Percentiles rank a stretch among this genome's conserved stretches.
These are phyloP conservation scores for Chionographis japonica DNA, from an alignment of 106 monocot genomes.

Conservation along the genomic window DNA sequence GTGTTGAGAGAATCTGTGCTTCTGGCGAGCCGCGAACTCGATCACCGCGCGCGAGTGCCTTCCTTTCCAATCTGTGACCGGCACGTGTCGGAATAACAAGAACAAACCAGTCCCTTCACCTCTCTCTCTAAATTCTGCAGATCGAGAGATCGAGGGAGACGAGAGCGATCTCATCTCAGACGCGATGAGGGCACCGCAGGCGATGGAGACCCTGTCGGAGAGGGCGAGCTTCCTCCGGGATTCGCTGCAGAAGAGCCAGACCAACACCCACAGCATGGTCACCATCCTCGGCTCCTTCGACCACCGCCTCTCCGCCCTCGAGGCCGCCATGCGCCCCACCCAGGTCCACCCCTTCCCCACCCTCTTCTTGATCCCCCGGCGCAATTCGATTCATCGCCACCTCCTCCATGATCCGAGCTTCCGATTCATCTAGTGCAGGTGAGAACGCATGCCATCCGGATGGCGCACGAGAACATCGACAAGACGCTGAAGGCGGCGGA, in stretches of 20 bases:
- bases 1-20: too few species aligned
- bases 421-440: constrained; percentile 9
- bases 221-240: constrained; percentile 1
- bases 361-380: too few species aligned
- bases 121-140: too few species aligned
- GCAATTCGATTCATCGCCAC: background rate
- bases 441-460: constrained; percentile 16
- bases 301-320: constrained; percentile 39
- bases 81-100: too few species aligned
- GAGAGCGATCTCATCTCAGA: too few species aligned
- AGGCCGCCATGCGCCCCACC: constrained; percentile 41
- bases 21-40: too few species aligned
- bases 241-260: constrained; percentile 10
- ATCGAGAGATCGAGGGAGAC: too few species aligned
- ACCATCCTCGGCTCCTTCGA: constrained; percentile 41
- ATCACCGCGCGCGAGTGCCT: too few species aligned
- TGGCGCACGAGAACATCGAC: too few species aligned
- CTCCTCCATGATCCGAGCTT: background rate
- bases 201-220: constrained; percentile 2
- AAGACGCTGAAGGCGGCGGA: constrained; percentile 2
- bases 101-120: too few species aligned
- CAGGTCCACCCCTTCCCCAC: constrained; percentile 11
- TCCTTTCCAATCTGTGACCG: too few species aligned
- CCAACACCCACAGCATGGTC: constrained; percentile 23
- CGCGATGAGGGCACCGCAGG: background rate